A percentile compares a stretch with the other conserved stretches of the same genome.
Evolutionary conservation across 2,329 filamentous ascomycete species (phyloP).

Genomic region (Kalmusia sp.): DNA sequence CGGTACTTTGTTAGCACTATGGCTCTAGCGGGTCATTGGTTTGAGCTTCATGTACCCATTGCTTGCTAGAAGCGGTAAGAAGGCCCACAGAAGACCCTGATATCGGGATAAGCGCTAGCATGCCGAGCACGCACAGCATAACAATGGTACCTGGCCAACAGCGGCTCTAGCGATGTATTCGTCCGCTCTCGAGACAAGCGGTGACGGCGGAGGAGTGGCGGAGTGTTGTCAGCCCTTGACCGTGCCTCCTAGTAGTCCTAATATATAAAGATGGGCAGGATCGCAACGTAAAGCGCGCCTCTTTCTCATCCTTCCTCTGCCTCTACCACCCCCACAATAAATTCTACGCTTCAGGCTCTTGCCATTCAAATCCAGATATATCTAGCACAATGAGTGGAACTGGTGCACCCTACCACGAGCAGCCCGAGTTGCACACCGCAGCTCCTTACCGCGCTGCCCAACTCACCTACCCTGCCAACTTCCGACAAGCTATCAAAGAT

Average conservation of each 20-base stretch:
- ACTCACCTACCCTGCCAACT: slow-evolving; percentile 32
- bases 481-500: slow-evolving; percentile 28
- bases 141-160: not conserved
- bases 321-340: not conserved
- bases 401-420: slow-evolving; percentile 28
- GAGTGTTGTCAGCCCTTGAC: no score
- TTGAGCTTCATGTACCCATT: not conserved
- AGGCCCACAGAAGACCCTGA: not conserved
- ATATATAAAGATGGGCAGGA: not conserved
- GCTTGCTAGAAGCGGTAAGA: not conserved
- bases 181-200: not conserved
- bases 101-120: not conserved
- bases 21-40: not conserved
- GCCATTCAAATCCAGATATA: not conserved
- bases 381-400: slow-evolving; percentile 19
- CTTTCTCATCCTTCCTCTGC: not conserved
- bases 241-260: no score
- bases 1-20: not conserved
- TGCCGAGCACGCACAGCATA: no score
- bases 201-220: not conserved
- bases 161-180: not conserved
- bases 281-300: not conserved
- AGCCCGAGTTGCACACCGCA: slow-evolving; percentile 28
- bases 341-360: not conserved
- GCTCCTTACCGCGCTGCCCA: slow-evolving; percentile 30